These are phyloP conservation scores for Epichloe amarillans DNA, from an alignment of 2,329 filamentous ascomycete genomes.

Conservation along the genomic window DNA sequence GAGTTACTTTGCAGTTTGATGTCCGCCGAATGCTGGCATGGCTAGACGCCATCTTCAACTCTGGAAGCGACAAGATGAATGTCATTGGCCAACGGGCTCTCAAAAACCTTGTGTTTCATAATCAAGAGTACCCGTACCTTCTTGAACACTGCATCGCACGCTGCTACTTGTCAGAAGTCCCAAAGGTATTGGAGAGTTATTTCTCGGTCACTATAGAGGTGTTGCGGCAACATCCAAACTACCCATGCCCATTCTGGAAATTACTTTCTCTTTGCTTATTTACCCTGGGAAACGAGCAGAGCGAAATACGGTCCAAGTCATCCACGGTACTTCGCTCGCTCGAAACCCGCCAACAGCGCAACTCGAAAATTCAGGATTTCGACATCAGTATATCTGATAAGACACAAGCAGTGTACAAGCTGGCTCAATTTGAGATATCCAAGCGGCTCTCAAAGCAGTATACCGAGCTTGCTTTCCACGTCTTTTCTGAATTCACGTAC, in stretches of 20 bases:
- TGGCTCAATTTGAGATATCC: slow-evolving; percentile 93
- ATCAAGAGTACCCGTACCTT: slow-evolving; percentile 73
- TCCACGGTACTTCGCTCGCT: slow-evolving; percentile 66
- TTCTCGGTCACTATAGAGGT: slow-evolving; percentile 87
- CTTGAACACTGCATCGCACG: slow-evolving; percentile 82
- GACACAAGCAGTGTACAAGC: slow-evolving; percentile 94
- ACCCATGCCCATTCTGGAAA: slow-evolving; percentile 80
- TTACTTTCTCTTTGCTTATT: slow-evolving; percentile 79
- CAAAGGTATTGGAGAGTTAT: slow-evolving; percentile 86
- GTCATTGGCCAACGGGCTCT: slow-evolving; percentile 77
- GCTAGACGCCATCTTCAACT: slow-evolving; percentile 91
- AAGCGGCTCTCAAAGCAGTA: slow-evolving; percentile 81
- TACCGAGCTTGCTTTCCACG: slow-evolving; percentile 75
- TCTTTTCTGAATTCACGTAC: slow-evolving; percentile 89
- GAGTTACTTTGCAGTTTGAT: slow-evolving; percentile 80
- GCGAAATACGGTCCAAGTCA: slow-evolving; percentile 78
- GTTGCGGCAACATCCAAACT: slow-evolving; percentile 68
- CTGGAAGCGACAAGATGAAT: slow-evolving; percentile 82
- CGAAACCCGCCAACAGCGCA: slow-evolving; percentile 65
- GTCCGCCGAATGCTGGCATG: slow-evolving; percentile 84
- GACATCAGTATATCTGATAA: slow-evolving; percentile 98
- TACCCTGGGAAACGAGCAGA: slow-evolving; percentile 83
- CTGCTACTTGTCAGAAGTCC: slow-evolving; percentile 71
- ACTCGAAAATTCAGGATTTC: slow-evolving; percentile 88
- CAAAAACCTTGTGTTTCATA: slow-evolving; percentile 80